These are phyloP conservation scores for Tuber indicum DNA, from an alignment of 495 filamentous ascomycete genomes.

Conservation along the genomic window DNA sequence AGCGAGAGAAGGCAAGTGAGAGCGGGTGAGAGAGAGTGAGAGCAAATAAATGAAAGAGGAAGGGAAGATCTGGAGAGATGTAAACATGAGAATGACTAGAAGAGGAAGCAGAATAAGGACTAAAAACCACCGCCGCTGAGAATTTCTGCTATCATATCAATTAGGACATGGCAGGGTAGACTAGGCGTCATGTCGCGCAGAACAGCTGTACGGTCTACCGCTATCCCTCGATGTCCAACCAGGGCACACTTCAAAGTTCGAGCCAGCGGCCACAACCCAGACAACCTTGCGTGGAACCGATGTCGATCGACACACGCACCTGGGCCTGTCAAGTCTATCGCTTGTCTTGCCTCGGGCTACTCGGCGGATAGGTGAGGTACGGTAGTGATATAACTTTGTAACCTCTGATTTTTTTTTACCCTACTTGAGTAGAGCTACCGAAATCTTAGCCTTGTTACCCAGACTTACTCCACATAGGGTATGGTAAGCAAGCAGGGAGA, in stretches of 20 bases:
- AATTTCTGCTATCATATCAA: slow-evolving; percentile 3
- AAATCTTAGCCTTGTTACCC: not conserved
- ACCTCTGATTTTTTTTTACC: not conserved
- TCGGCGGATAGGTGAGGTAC: slow-evolving; percentile 26
- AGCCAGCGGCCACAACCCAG: slow-evolving; percentile 20
- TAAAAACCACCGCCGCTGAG: slow-evolving; percentile 30
- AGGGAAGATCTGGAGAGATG: not conserved
- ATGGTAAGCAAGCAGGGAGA: slow-evolving; percentile 12
- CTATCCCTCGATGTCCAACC: slow-evolving; percentile 38
- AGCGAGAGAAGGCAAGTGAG: slow-evolving; percentile 1
- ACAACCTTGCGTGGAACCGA: slow-evolving; percentile 38
- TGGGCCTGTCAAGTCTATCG: slow-evolving; percentile 40
- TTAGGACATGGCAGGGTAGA: slow-evolving; percentile 19
- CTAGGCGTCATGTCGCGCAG: slow-evolving; percentile 38
- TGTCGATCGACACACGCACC: slow-evolving; percentile 39
- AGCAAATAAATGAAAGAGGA: not conserved
- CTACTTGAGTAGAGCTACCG: not conserved
- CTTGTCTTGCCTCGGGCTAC: slow-evolving; percentile 40
- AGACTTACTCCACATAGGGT: not conserved
- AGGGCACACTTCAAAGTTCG: slow-evolving; percentile 31
- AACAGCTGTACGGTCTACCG: slow-evolving; percentile 31
- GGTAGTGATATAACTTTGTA: not conserved
- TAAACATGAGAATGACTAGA: not conserved
- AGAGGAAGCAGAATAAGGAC: not conserved
- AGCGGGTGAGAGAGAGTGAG: not conserved